Percentiles rank a stretch among this genome's conserved stretches.
Conservation (phyloP, 305 asterid genomes). For the Rubia peregrina region DNA sequence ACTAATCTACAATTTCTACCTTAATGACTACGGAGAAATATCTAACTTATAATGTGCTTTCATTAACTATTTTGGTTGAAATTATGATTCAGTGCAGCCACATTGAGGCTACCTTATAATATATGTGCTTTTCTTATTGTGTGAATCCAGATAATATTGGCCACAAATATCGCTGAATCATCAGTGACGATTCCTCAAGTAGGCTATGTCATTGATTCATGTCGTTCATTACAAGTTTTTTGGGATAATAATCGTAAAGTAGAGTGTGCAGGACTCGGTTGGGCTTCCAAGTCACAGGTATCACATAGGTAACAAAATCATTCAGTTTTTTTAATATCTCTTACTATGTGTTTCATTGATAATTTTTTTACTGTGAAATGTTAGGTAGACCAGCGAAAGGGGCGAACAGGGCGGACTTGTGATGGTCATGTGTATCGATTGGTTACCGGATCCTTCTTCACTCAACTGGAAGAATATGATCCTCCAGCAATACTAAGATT, state of each 20-base stretch:
- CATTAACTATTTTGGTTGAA: not conserved
- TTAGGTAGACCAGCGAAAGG: conserved; percentile 93
- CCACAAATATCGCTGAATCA: conserved; percentile 97
- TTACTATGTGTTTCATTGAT: conserved; percentile 15
- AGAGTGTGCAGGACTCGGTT: conserved; percentile 72
- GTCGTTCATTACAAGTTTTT: conserved; percentile 92
- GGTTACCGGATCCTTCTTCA: conserved; percentile 67
- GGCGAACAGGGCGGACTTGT: conserved; percentile 97
- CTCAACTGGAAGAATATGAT: conserved; percentile 67
- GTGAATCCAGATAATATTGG: conserved; percentile 68
- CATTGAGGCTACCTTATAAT: not conserved
- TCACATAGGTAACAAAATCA: conserved; percentile 12
- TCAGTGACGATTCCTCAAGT: conserved; percentile 99
- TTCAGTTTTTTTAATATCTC: conserved; percentile 8
- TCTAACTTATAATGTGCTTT: not conserved
- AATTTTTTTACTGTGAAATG: conserved; percentile 15
- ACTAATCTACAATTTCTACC: conserved; percentile 7
- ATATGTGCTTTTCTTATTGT: not conserved
- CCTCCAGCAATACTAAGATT: conserved; percentile 72
- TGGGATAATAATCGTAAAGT: conserved; percentile 66
- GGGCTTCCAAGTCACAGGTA: conserved; percentile 99
- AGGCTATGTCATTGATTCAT: conserved; percentile 91
- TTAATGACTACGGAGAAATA: conserved; percentile 8
- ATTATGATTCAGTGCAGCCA: not conserved
- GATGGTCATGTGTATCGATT: conserved; percentile 80